These are phyloP conservation scores for Coniella vitis DNA, from an alignment of 2,329 filamentous ascomycete genomes.

Conservation along the genomic window DNA sequence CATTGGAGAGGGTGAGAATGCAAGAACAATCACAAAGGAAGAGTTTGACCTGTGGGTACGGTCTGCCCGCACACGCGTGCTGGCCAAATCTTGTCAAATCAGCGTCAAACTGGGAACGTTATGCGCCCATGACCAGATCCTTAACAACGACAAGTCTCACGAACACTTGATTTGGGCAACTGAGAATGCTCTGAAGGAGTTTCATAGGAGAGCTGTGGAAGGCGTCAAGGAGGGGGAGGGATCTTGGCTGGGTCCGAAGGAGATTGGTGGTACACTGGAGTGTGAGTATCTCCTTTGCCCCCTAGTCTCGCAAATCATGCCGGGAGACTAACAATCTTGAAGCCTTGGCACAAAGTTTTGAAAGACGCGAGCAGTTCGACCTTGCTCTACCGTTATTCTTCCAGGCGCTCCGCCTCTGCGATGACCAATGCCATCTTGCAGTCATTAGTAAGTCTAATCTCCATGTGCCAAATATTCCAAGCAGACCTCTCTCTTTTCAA, in stretches of 20 bases:
- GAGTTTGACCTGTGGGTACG: conserved; percentile 36
- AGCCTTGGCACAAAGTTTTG: conserved; percentile 73
- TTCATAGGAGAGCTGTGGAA: conserved; percentile 57
- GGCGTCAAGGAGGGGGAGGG: conserved; percentile 65
- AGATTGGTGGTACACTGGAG: conserved; percentile 70
- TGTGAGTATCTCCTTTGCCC: conserved; percentile 32
- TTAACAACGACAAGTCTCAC: conserved; percentile 68
- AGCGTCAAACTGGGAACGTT: conserved; percentile 80
- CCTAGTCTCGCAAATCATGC: not conserved
- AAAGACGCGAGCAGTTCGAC: conserved; percentile 65
- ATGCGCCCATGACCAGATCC: conserved; percentile 69
- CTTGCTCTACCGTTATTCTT: conserved; percentile 81
- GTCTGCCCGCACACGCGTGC: conserved; percentile 49
- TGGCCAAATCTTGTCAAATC: conserved; percentile 68
- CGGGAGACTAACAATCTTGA: conserved; percentile 23
- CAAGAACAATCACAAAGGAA: conserved; percentile 10
- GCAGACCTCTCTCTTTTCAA: too few relatives aligned
- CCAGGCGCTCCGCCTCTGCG: conserved; percentile 68
- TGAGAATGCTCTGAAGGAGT: conserved; percentile 70
- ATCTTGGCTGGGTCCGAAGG: conserved; percentile 61
- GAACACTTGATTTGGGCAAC: conserved; percentile 73
- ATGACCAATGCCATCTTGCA: conserved; percentile 65
- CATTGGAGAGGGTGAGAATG: conserved; percentile 26
- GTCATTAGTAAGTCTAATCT: conserved; percentile 56
- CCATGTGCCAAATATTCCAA: too few relatives aligned